phyloP scores from a whole-genome alignment of 2,329 filamentous ascomycete species.

The Colletotrichum tropicicola region DNA sequence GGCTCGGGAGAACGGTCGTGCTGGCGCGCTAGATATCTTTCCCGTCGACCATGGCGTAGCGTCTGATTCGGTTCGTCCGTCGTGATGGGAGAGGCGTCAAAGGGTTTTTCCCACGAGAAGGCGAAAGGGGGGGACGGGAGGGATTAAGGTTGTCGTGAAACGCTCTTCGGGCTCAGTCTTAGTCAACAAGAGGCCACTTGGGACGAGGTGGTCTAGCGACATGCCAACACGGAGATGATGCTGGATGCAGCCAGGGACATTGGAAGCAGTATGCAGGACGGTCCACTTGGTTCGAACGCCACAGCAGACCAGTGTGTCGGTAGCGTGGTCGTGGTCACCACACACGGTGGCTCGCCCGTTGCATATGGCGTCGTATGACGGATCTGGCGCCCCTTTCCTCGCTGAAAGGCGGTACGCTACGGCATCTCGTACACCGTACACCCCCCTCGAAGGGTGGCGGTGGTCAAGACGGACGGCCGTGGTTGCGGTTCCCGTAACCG shows the following conservation, averaged over 20 bases:
- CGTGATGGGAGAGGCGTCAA: conserved; percentile 15
- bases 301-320: conserved; percentile 18
- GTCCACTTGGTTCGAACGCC: conserved; percentile 24
- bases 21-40: conserved; percentile 19
- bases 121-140: background rate
- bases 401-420: background rate
- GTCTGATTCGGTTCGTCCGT: conserved; percentile 6
- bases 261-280: background rate
- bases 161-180: conserved; percentile 7
- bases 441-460: conserved; percentile 1
- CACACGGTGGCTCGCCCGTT: background rate
- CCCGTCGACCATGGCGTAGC: conserved; percentile 18
- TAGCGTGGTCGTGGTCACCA: background rate
- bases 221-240: conserved; percentile 27
- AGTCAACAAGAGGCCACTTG: conserved; percentile 18
- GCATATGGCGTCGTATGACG: conserved; percentile 1
- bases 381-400: background rate
- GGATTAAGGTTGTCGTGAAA: conserved; percentile 29
- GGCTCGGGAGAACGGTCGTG: background rate
- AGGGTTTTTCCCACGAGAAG: background rate
- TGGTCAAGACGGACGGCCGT: background rate
- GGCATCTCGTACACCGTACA: background rate
- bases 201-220: conserved; percentile 21
- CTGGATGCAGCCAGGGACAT: conserved; percentile 11
- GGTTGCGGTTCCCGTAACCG: background rate